A percentile compares a stretch with the other conserved stretches of the same genome.
Conservation (phyloP, 2,329 filamentous ascomycete species). For the Teratosphaeria nubilosa region DNA sequence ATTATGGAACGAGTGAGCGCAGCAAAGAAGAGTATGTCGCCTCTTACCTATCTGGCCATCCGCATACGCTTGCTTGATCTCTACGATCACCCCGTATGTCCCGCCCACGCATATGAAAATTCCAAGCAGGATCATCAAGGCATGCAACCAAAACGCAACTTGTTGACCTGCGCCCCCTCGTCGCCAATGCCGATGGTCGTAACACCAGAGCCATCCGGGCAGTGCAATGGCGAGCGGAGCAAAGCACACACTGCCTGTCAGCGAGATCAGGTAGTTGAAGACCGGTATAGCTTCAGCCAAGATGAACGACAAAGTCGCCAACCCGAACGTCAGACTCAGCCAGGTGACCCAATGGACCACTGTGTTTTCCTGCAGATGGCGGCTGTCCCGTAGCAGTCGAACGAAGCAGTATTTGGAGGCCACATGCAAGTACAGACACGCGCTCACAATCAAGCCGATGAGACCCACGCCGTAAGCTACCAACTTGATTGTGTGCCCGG, state of each 20-base stretch:
- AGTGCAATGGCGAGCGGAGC: slow-evolving; percentile 41
- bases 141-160: slow-evolving; percentile 32
- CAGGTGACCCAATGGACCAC: slow-evolving; percentile 43
- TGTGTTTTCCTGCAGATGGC: slow-evolving; percentile 44
- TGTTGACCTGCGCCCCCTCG: slow-evolving; percentile 28
- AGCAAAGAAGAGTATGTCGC: background rate
- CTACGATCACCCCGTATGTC: slow-evolving; percentile 41
- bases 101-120: slow-evolving; percentile 40
- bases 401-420: slow-evolving; percentile 49
- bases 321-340: slow-evolving; percentile 35
- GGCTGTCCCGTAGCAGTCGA: slow-evolving; percentile 41
- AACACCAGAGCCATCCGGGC: slow-evolving; percentile 43
- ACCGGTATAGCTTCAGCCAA: slow-evolving; percentile 46
- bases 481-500: slow-evolving; percentile 32
- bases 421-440: slow-evolving; percentile 39
- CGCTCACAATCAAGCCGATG: slow-evolving; percentile 38
- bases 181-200: slow-evolving; percentile 36
- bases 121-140: slow-evolving; percentile 34
- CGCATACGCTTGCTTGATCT: slow-evolving; percentile 44
- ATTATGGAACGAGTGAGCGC: background rate
- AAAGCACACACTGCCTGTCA: slow-evolving; percentile 42
- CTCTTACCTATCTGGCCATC: slow-evolving; percentile 33
- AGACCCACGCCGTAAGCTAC: slow-evolving; percentile 9
- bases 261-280: slow-evolving; percentile 43
- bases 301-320: slow-evolving; percentile 39